These are phyloP conservation scores for Nematocida homosporus DNA, from an alignment of 371 early-diverging fungal genomes.

Conservation along the genomic window DNA sequence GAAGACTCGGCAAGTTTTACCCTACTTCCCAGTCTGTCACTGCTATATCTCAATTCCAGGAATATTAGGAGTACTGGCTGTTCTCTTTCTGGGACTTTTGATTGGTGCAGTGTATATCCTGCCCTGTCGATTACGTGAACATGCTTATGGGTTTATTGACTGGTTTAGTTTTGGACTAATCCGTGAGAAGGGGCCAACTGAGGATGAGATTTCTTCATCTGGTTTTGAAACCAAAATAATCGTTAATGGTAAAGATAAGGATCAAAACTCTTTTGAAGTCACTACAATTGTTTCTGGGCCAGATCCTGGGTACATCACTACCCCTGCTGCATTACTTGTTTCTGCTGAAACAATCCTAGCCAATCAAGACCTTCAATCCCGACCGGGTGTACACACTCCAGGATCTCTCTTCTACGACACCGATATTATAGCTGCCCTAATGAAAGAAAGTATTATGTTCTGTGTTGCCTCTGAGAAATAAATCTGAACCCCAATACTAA, in stretches of 20 bases:
- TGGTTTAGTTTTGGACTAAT: constrained; percentile 61
- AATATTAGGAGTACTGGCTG: constrained; percentile 4
- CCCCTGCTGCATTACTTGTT: constrained; percentile 58
- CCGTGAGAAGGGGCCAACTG: constrained; percentile 53
- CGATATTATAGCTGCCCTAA: constrained; percentile 58
- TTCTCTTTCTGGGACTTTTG: constrained; percentile 6
- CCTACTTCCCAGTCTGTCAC: constrained; percentile 38
- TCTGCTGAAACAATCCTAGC: constrained; percentile 53
- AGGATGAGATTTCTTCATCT: constrained; percentile 51
- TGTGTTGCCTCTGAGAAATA: constrained; percentile 8
- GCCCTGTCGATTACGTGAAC: neutral
- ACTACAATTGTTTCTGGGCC: constrained; percentile 61
- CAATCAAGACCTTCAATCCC: constrained; percentile 32
- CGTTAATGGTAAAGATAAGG: constrained; percentile 34
- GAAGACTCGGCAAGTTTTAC: constrained; percentile 53
- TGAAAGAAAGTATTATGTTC: constrained; percentile 58
- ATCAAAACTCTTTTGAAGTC: constrained; percentile 33
- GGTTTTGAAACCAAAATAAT: constrained; percentile 59
- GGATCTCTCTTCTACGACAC: constrained; percentile 62
- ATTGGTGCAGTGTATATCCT: constrained; percentile 31
- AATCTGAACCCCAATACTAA: too few species aligned
- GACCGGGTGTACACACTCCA: constrained; percentile 66
- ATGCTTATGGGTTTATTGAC: constrained; percentile 29
- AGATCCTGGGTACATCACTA: constrained; percentile 67
- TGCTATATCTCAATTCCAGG: constrained; percentile 39